phyloP scores from a whole-genome alignment of 1,284 basidiomycete species.

The Cryptococcus sp. region DNA sequence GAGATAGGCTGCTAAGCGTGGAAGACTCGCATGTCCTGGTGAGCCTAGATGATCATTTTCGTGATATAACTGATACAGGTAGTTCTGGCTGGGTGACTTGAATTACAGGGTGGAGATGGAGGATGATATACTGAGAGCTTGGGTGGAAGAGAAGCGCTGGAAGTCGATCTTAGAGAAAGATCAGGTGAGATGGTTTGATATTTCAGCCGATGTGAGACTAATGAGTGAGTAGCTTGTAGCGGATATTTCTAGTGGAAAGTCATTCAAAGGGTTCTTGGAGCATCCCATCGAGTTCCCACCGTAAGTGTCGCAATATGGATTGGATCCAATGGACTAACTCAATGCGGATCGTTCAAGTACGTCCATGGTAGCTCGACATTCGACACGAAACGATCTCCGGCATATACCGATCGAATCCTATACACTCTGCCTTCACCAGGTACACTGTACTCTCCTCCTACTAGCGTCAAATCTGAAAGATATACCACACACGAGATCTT shows the following conservation, averaged over 20 bases:
- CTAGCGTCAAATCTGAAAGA: constrained; percentile 9
- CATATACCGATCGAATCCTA: constrained; percentile 41
- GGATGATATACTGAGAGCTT: constrained; percentile 22
- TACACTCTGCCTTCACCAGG: constrained; percentile 8
- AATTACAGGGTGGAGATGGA: constrained; percentile 39
- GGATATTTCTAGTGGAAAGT: constrained; percentile 32
- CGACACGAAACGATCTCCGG: constrained; percentile 34
- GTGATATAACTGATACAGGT: too few relatives aligned
- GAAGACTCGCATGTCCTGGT: constrained; percentile 36
- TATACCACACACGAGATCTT: constrained; percentile 35
- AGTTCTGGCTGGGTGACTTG: constrained; percentile 45
- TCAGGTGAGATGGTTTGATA: constrained; percentile 17
- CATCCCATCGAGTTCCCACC: constrained; percentile 33
- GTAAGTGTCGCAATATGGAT: constrained; percentile 13
- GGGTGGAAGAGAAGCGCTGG: constrained; percentile 29
- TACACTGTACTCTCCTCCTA: constrained; percentile 7
- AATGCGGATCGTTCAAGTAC: constrained; percentile 39
- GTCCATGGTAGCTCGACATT: constrained; percentile 35
- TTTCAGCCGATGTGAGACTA: neutral
- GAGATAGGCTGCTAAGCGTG: constrained; percentile 12
- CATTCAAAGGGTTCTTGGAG: constrained; percentile 35
- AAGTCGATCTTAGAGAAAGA: constrained; percentile 31
- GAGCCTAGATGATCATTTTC: too few relatives aligned
- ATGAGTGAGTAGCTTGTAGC: constrained; percentile 16
- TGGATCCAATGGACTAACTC: neutral